Percentiles rank a stretch among this genome's conserved stretches.
Conservation (phyloP, 1,284 basidiomycete genomes). For the Thecaphora frezii region DNA sequence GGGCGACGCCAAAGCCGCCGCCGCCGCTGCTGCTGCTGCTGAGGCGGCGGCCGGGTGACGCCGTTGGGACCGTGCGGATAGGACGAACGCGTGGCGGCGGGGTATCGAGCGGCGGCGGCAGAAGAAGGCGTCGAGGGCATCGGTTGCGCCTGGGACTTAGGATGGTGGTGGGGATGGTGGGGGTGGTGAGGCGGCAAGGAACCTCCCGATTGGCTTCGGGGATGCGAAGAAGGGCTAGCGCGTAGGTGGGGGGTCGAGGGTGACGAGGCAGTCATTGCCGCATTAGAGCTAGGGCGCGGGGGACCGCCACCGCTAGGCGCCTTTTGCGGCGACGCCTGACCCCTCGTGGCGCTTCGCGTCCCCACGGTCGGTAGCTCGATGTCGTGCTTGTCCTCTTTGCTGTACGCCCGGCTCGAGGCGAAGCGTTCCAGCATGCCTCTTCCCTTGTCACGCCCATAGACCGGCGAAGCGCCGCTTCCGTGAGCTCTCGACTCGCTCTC, state of each 20-base stretch:
- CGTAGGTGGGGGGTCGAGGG: not conserved
- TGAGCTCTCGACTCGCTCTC: slow-evolving; percentile 26
- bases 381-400: slow-evolving; percentile 29
- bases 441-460: slow-evolving; percentile 12
- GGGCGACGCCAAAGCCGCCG: too few species aligned
- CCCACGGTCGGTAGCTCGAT: slow-evolving; percentile 3
- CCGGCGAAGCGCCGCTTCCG: slow-evolving; percentile 5
- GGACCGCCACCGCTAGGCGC: too few species aligned
- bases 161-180: not conserved
- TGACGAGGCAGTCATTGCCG: not conserved
- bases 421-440: slow-evolving; percentile 24
- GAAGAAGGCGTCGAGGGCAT: too few species aligned
- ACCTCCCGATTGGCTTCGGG: not conserved
- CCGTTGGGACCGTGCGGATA: not conserved
- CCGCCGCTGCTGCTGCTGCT: not conserved
- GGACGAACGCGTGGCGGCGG: not conserved
- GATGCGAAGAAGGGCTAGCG: not conserved
- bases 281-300: not conserved
- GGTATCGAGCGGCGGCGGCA: not conserved
- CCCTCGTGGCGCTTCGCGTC: not conserved
- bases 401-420: slow-evolving; percentile 26
- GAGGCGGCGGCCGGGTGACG: not conserved
- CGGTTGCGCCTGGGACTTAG: not conserved
- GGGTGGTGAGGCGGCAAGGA: not conserved
- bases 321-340: not conserved